These are phyloP conservation scores for Penicillium corylophilum DNA, from an alignment of 2,329 filamentous ascomycete genomes.

Conservation along the genomic window DNA sequence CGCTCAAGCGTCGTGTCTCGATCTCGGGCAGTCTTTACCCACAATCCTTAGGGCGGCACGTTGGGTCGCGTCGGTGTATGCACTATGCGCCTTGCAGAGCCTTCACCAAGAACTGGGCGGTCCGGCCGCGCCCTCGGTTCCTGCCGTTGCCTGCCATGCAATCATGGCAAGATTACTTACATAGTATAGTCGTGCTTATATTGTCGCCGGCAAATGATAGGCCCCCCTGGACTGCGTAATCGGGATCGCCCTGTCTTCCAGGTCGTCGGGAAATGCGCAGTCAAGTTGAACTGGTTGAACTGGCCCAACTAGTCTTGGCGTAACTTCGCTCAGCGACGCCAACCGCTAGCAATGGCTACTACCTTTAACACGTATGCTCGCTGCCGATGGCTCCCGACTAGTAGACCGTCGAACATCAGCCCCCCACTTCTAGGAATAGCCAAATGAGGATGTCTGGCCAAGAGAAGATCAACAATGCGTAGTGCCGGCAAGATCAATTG, in stretches of 20 bases:
- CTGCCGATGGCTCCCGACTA: background rate
- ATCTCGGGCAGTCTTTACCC: background rate
- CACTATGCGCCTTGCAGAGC: background rate
- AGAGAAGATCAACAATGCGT: background rate
- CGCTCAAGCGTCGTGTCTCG: background rate
- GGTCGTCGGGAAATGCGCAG: background rate
- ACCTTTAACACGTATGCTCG: background rate
- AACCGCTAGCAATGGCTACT: background rate
- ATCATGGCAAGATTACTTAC: background rate
- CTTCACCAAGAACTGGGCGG: background rate
- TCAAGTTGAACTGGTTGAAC: no score
- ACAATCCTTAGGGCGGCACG: background rate
- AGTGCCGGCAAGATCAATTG: background rate
- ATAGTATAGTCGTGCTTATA: background rate
- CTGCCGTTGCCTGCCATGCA: constrained; percentile 8
- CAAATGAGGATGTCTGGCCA: background rate
- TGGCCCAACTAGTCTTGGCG: background rate
- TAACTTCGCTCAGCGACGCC: background rate
- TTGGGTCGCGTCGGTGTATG: background rate
- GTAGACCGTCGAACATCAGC: background rate
- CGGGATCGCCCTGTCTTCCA: background rate
- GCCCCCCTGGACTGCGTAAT: background rate
- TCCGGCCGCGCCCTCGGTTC: constrained; percentile 13
- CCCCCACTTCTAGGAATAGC: constrained; percentile 11
- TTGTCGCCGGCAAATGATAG: background rate